Percentiles rank a stretch among this genome's conserved stretches.
Evolutionary conservation across 164 flowering plant species (phyloP).

Genomic region (Litsea cubeba): DNA sequence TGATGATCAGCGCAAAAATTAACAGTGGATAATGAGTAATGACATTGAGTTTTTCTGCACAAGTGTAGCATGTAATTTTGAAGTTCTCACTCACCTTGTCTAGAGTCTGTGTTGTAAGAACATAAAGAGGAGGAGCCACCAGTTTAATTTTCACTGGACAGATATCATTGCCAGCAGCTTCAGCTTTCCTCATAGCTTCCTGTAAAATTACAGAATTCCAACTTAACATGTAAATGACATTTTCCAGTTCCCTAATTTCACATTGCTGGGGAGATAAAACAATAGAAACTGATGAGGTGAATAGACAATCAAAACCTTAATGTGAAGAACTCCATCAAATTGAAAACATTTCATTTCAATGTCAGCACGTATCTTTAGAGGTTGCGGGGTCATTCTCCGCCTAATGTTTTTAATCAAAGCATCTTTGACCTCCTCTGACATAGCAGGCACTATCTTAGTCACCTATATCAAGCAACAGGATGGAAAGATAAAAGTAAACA

Average conservation of each 20-base stretch:
- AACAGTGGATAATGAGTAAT: no score
- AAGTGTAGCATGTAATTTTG: no score
- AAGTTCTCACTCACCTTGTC: constrained; percentile 58
- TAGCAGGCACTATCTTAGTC: constrained; percentile 75
- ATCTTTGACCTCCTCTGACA: constrained; percentile 84
- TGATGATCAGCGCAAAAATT: background rate
- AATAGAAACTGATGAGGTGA: background rate
- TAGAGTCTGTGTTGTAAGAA: constrained; percentile 91
- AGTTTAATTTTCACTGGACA: constrained; percentile 95
- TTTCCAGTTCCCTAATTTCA: background rate
- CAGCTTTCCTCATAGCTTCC: constrained; percentile 98
- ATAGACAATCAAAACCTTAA: constrained; percentile 46
- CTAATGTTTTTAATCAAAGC: constrained; percentile 74
- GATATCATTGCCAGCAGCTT: constrained; percentile 82
- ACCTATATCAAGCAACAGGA: constrained; percentile 37
- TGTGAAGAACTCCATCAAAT: constrained; percentile 96
- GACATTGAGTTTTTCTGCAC: no score
- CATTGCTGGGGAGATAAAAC: background rate
- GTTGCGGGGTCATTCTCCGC: constrained; percentile 95
- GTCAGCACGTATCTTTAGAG: constrained; percentile 88
- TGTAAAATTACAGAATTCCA: constrained; percentile 23
- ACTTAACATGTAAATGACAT: background rate
- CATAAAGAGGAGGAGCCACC: constrained; percentile 92
- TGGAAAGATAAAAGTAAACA: background rate
- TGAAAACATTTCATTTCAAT: constrained; percentile 95